Evolutionary conservation across 1,284 basidiomycete species (phyloP).

Genomic region (Trametes versicolor): DNA sequence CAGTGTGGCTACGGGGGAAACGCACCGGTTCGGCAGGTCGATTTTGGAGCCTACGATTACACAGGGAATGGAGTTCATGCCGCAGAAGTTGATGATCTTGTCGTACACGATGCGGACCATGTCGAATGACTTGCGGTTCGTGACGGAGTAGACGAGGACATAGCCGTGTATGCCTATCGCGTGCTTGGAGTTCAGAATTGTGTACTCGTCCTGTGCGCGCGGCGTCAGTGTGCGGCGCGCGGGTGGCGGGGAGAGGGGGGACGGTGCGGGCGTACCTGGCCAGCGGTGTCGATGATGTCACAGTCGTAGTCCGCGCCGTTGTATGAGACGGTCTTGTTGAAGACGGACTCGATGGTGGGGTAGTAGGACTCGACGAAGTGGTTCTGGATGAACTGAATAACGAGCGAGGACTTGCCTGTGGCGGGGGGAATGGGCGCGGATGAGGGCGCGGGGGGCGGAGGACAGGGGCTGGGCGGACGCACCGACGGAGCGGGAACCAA

Average conservation of each 20-base stretch:
- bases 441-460: slow-evolving; percentile 23
- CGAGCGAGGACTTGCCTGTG: slow-evolving; percentile 83
- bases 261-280: slow-evolving; percentile 67
- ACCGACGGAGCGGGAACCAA: slow-evolving; percentile 86
- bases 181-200: slow-evolving; percentile 84
- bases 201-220: slow-evolving; percentile 79
- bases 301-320: slow-evolving; percentile 91
- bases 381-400: slow-evolving; percentile 78
- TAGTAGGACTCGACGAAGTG: slow-evolving; percentile 86
- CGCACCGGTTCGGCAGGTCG: slow-evolving; percentile 82
- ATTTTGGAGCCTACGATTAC: slow-evolving; percentile 97
- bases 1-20: slow-evolving; percentile 22
- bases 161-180: slow-evolving; percentile 88
- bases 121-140: slow-evolving; percentile 92
- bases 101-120: slow-evolving; percentile 97
- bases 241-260: slow-evolving; percentile 13
- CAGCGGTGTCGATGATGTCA: slow-evolving; percentile 99
- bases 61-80: slow-evolving; percentile 90
- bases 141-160: slow-evolving; percentile 94
- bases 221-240: not conserved
- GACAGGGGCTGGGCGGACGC: slow-evolving; percentile 44
- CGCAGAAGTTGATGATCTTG: slow-evolving; percentile 97
- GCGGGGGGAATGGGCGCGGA: slow-evolving; percentile 16
- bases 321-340: slow-evolving; percentile 86
- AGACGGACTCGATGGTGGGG: slow-evolving; percentile 94